Conservation (phyloP, 208 protist species). For the Porcisia hertigi region DNA sequence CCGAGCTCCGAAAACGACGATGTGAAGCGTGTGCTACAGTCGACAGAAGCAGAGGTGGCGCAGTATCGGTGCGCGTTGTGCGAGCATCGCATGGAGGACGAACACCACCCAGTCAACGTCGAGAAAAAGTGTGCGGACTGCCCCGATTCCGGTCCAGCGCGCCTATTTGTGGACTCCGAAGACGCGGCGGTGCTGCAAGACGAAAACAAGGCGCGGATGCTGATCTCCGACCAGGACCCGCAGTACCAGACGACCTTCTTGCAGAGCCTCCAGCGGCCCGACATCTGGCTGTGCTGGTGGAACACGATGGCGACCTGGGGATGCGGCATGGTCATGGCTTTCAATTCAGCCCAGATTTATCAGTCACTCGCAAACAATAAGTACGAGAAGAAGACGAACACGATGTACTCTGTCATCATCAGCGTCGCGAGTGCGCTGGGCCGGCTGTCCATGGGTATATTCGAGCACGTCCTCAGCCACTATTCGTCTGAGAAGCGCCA, state of each 20-base stretch:
- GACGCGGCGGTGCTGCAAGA: slow-evolving; percentile 19
- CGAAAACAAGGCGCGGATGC: slow-evolving; percentile 34
- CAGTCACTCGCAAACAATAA: slow-evolving; percentile 36
- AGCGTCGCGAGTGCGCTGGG: slow-evolving; percentile 67
- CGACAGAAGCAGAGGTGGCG: slow-evolving; percentile 10
- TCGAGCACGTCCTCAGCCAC: slow-evolving; percentile 42
- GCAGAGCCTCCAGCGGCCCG: slow-evolving; percentile 36
- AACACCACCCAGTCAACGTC: not conserved
- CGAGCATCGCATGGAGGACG: slow-evolving; percentile 17
- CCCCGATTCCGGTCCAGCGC: not conserved
- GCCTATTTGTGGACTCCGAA: not conserved
- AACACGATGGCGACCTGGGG: slow-evolving; percentile 68
- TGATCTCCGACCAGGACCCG: slow-evolving; percentile 38
- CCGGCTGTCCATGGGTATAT: slow-evolving; percentile 51
- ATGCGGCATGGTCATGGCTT: slow-evolving; percentile 57
- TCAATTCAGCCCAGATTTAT: slow-evolving; percentile 77
- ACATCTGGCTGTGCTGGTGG: slow-evolving; percentile 65
- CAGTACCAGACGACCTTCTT: slow-evolving; percentile 67
- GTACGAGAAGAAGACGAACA: slow-evolving; percentile 38
- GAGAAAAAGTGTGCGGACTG: not conserved
- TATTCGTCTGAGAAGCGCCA: slow-evolving; percentile 30
- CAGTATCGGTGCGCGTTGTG: slow-evolving; percentile 17
- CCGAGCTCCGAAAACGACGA: not conserved
- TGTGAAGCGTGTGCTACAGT: slow-evolving; percentile 15
- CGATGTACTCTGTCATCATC: slow-evolving; percentile 58